Evolutionary conservation across 768 basidiomycete species (phyloP).

Genomic region (Lactarius quietus): DNA sequence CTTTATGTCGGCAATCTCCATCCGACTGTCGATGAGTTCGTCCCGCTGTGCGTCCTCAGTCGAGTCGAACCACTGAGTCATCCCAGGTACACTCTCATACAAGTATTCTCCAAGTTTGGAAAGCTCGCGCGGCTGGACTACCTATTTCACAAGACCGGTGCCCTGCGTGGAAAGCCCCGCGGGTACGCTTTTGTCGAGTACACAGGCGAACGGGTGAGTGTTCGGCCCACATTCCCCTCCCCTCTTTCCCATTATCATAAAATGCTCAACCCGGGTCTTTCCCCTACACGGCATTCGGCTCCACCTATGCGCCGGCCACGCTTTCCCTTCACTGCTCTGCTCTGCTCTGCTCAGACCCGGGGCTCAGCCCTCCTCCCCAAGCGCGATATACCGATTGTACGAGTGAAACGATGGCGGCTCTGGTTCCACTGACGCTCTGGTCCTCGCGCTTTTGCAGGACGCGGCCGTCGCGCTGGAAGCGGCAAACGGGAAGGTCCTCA

Average conservation of each 20-base stretch:
- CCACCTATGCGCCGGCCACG: conserved; percentile 16
- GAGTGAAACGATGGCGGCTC: not conserved
- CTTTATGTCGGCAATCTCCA: conserved; percentile 90
- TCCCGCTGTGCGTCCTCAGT: conserved; percentile 8
- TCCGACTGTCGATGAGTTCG: conserved; percentile 82
- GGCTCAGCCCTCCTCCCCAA: conserved; percentile 1
- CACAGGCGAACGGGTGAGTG: conserved; percentile 65
- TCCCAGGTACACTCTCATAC: conserved; percentile 77
- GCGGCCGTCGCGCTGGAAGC: conserved; percentile 70
- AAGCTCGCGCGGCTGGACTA: conserved; percentile 92
- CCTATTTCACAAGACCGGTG: conserved; percentile 91
- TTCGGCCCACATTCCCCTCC: conserved; percentile 11
- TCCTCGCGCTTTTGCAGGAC: conserved; percentile 52
- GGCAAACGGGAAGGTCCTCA: conserved; percentile 74
- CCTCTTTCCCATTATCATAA: conserved; percentile 25
- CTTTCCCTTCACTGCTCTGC: not conserved
- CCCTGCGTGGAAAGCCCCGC: conserved; percentile 85
- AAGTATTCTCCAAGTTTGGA: conserved; percentile 88
- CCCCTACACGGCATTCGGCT: conserved; percentile 22
- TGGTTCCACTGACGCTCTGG: conserved; percentile 14
- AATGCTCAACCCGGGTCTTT: conserved; percentile 49
- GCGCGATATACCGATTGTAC: not conserved
- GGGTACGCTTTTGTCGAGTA: conserved; percentile 97
- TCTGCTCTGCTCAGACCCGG: conserved; percentile 27
- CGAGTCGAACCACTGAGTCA: not conserved